A percentile compares a stretch with the other conserved stretches of the same genome.
These are phyloP conservation scores for Pythium sp. DNA, from an alignment of 352 stramenopile genomes.

Conservation along the genomic window DNA sequence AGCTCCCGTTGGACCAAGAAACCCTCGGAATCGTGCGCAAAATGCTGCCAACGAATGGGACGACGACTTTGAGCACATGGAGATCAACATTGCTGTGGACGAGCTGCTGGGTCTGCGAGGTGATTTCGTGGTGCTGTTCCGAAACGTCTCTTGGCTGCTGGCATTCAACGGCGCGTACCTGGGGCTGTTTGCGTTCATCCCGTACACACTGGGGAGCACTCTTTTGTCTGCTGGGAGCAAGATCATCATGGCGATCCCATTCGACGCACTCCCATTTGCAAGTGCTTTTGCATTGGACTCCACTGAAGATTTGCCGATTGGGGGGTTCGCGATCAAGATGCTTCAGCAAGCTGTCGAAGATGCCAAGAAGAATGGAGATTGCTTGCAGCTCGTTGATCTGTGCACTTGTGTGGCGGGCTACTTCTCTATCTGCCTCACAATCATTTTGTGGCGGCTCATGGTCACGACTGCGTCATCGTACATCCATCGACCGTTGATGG, in stretches of 20 bases:
- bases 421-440: slow-evolving; percentile 80
- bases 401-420: slow-evolving; percentile 80
- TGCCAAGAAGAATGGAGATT: slow-evolving; percentile 68
- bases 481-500: slow-evolving; percentile 78
- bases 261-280: slow-evolving; percentile 24
- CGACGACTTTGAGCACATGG: slow-evolving; percentile 90
- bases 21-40: slow-evolving; percentile 28
- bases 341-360: slow-evolving; percentile 52
- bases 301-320: slow-evolving; percentile 23
- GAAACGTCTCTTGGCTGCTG: slow-evolving; percentile 96
- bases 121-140: slow-evolving; percentile 91
- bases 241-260: slow-evolving; percentile 54
- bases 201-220: slow-evolving; percentile 92
- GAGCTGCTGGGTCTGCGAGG: slow-evolving; percentile 96
- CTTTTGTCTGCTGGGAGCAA: slow-evolving; percentile 72
- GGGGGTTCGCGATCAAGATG: slow-evolving; percentile 48
- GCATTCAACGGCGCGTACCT: slow-evolving; percentile 97
- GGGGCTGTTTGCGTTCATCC: slow-evolving; percentile 95
- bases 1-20: slow-evolving; percentile 26
- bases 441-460: slow-evolving; percentile 84
- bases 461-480: slow-evolving; percentile 82
- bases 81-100: slow-evolving; percentile 96
- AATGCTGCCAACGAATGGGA: slow-evolving; percentile 61
- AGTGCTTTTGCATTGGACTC: slow-evolving; percentile 19
- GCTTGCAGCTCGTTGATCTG: slow-evolving; percentile 81